These are phyloP conservation scores for Crithidia fasciculata DNA, from an alignment of 208 protist genomes.

Conservation along the genomic window DNA sequence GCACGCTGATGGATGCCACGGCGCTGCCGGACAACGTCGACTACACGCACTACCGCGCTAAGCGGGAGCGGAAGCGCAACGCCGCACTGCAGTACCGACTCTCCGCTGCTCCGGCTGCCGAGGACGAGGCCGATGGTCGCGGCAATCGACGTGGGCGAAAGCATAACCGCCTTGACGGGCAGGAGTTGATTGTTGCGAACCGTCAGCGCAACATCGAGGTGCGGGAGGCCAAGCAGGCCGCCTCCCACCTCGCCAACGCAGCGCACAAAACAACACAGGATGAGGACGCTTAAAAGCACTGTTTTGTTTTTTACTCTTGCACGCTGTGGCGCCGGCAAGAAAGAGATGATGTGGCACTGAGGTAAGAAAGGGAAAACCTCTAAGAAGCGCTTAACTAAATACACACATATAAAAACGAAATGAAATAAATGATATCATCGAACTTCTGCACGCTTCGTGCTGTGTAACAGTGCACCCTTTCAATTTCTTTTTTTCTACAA, in stretches of 20 bases:
- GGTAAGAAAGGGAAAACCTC: too few relatives aligned
- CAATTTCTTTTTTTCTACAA: too few relatives aligned
- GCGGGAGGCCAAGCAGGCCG: slow-evolving; percentile 54
- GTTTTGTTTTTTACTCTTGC: neutral
- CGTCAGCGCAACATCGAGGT: slow-evolving; percentile 59
- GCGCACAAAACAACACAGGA: slow-evolving; percentile 13
- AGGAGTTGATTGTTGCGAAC: slow-evolving; percentile 66
- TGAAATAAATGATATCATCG: too few relatives aligned
- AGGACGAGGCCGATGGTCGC: slow-evolving; percentile 8
- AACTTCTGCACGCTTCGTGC: too few relatives aligned
- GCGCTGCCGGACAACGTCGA: slow-evolving; percentile 65
- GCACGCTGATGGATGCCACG: slow-evolving; percentile 66
- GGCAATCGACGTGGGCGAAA: slow-evolving; percentile 17
- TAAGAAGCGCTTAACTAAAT: too few relatives aligned
- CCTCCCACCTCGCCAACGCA: slow-evolving; percentile 45
- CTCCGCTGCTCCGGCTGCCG: neutral
- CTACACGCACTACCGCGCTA: slow-evolving; percentile 78
- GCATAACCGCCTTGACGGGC: slow-evolving; percentile 20
- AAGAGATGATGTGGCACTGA: too few relatives aligned
- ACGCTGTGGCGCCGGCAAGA: too few relatives aligned
- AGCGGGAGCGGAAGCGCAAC: slow-evolving; percentile 52
- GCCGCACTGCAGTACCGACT: slow-evolving; percentile 35
- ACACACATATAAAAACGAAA: too few relatives aligned
- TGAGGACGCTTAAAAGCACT: neutral
- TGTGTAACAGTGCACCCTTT: too few relatives aligned